Evolutionary conservation across 371 early-diverging fungal genomes (phyloP), one percentile per base, ranked within the genome.

Genomic region (Mortierella sp.): DNA sequence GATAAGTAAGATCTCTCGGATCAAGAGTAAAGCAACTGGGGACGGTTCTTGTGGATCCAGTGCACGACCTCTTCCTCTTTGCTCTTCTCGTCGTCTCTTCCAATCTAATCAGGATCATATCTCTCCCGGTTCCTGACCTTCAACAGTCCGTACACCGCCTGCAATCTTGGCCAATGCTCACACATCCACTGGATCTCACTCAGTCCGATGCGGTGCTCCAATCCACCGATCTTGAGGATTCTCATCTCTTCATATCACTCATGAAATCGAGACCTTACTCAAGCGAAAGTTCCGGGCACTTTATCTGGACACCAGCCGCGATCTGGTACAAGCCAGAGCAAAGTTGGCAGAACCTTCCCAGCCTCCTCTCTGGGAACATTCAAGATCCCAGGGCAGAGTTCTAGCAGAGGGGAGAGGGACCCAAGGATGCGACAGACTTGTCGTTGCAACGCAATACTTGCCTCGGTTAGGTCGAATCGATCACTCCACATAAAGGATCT

Each of bases 141-240:
- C 14, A 44, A 19, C 44, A 44, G 8, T 2, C 44, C 44, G 23
- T 44, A 44, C 21, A 44, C 21, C 8, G 44, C 44, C 19, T 44
- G 19, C 21, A 44, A 19, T 21, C 19, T 17, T 4, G 19, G 44
- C 51, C 51, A 51, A 32, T 51, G 34, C 28, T 51, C 51, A 32
- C 17, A 32, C 51, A 51, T 51, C 51, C 51, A 51, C 32, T 51
- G 28, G 14, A 51, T 12, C 31, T 51, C 51, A 7, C 19, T 21
- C n/a, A 28, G 5, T 19, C 21, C n/a, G n/a, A 26, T 24, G 4
- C 15, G 50, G 26, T 56, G 27, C 24, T 11, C 31, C 28, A 31
- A 15, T 11, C 31, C 19, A n/a, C 19, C 51, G 6, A 51, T 34
- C 28, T 51, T 34, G 34, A 51, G n/a, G 4, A 51, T n/a, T 23